These are phyloP conservation scores for Linnemannia schmuckeri DNA, from an alignment of 192 early-diverging fungal species.

Conservation along the genomic window DNA sequence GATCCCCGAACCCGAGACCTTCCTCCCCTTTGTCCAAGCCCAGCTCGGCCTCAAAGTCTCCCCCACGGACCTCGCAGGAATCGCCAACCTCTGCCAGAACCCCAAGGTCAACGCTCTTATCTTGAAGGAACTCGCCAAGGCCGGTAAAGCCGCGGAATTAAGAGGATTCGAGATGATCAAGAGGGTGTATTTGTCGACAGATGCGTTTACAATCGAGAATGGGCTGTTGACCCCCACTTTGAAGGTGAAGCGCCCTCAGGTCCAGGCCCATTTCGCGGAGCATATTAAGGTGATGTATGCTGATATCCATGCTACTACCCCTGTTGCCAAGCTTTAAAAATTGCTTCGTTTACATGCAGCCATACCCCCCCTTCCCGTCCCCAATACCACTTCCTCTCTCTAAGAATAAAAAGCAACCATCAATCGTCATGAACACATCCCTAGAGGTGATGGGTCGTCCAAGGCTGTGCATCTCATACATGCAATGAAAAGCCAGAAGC, in stretches of 20 bases:
- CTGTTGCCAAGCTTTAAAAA: constrained; percentile 8
- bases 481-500: no score
- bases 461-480: no score
- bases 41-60: constrained; percentile 8
- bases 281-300: constrained; percentile 81
- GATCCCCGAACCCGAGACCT: constrained; percentile 65
- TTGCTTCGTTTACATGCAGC: no score
- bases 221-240: constrained; percentile 87
- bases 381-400: background rate
- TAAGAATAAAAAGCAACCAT: no score
- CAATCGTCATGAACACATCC: no score
- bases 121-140: constrained; percentile 60
- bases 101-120: constrained; percentile 62
- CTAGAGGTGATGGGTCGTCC: no score
- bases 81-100: constrained; percentile 62
- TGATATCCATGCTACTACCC: constrained; percentile 11
- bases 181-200: constrained; percentile 76
- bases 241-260: constrained; percentile 87
- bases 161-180: constrained; percentile 83
- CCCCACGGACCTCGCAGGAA: constrained; percentile 28
- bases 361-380: background rate
- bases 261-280: constrained; percentile 70
- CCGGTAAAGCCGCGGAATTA: constrained; percentile 61
- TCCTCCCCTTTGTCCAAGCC: constrained; percentile 30
- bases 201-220: constrained; percentile 80